These are phyloP conservation scores for Leucoagaricus sp. DNA, from an alignment of 1,284 basidiomycete genomes.

Conservation along the genomic window DNA sequence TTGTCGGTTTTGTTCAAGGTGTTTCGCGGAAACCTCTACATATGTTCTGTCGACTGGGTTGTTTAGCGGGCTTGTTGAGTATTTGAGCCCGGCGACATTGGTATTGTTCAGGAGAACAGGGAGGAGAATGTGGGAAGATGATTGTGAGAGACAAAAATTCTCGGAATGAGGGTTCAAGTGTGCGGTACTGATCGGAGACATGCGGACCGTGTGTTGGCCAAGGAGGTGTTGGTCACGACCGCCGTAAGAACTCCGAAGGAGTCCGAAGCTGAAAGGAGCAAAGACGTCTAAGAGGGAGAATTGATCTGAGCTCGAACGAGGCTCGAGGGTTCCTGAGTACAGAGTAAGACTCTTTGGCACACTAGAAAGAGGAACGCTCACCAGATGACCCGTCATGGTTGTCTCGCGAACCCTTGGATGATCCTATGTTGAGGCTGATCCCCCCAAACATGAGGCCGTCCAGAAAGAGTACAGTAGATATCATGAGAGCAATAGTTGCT, in stretches of 20 bases:
- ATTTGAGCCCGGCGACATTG: conserved; percentile 70
- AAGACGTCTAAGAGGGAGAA: conserved; percentile 47
- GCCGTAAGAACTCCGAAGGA: conserved; percentile 40
- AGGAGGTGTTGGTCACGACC: conserved; percentile 64
- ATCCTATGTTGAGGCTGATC: conserved; percentile 45
- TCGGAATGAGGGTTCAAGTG: conserved; percentile 72
- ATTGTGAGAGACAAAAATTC: conserved; percentile 70
- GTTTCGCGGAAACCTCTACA: conserved; percentile 58
- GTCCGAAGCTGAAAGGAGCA: conserved; percentile 48
- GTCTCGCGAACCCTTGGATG: neutral
- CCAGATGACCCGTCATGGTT: conserved; percentile 13
- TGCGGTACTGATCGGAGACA: conserved; percentile 89
- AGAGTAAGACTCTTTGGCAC: conserved; percentile 5
- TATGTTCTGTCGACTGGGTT: conserved; percentile 41
- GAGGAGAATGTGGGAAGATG: conserved; percentile 60
- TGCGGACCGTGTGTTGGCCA: conserved; percentile 84
- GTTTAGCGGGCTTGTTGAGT: conserved; percentile 75
- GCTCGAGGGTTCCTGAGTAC: conserved; percentile 22
- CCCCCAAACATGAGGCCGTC: conserved; percentile 76
- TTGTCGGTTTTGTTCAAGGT: conserved; percentile 59
- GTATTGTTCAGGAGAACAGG: conserved; percentile 93
- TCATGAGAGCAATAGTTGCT: conserved; percentile 59
- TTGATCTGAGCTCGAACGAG: conserved; percentile 45
- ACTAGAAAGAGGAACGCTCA: conserved; percentile 15
- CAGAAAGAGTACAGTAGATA: conserved; percentile 57